Evolutionary conservation across 1,284 basidiomycete genomes (phyloP), one percentile per base, ranked within the genome.

Genomic region (Pseudozyma tsukubaensis): DNA sequence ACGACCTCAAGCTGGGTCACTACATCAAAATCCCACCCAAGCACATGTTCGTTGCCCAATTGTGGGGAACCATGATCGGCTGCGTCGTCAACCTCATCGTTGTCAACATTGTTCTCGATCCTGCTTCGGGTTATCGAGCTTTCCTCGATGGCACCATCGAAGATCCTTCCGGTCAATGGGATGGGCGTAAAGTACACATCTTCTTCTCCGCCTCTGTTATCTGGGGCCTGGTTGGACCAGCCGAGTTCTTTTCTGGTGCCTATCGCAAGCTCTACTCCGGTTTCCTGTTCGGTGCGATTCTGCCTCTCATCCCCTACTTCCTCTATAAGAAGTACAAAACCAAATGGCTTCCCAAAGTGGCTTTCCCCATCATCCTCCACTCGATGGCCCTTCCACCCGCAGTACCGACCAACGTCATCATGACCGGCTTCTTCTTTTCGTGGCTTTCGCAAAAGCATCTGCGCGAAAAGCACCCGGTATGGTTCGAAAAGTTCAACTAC

Each of bases 41-140:
- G 50, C 74, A 87, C 77, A 88, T 88, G 87, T 88, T 87, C 61
- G 74, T 85, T 3, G 85, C 85, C 5, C 87, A 88, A 67, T 85
- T 86, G n/a, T 68, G 86, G 21, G 86, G 87, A 2, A 87, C 87
- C 0, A 83, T 86, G 9, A 76, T 87, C 5, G 86, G 87, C 11
- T 86, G 86, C 37, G 64, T 87, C 3, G 84, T 86, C 54, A 87
- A 83, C 49, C 50, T 77, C 11, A 35, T 76, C 82, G 86, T 87
- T 18, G 73, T 86, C 43, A 86, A 86, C 9, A 82, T 88, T 2
- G 85, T 86, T 34, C 72, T 83, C 10, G 77, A 76, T 11, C 81
- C 82, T 1, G 66, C 59, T 9, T 76, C 72, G 6, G 81, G 82
- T 32, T 83, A 85, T 49, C 61, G 78, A 0, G 72, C 59, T 9